Evolutionary conservation across 1,139 yeast genomes (phyloP).

Genomic region (Scheffersomyces quercinus): DNA sequence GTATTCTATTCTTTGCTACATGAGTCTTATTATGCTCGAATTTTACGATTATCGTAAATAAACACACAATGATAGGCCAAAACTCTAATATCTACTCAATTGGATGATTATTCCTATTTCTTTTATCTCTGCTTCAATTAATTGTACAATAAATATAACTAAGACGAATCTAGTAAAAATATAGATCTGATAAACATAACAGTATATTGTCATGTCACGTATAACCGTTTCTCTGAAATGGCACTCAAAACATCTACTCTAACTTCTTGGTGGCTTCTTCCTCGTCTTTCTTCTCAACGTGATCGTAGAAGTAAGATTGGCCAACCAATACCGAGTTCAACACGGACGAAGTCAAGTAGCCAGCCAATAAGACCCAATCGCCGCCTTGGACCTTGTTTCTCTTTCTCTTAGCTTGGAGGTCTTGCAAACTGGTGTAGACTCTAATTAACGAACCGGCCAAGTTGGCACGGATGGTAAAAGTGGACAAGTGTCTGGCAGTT

Average conservation of each 20-base stretch:
- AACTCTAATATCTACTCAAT: too few relatives aligned
- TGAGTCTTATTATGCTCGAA: too few relatives aligned
- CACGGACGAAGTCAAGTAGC: conserved; percentile 21
- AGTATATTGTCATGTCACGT: too few relatives aligned
- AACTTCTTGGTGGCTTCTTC: conserved; percentile 2
- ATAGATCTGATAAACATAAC: too few relatives aligned
- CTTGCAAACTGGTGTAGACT: conserved; percentile 55
- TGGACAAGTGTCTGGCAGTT: conserved; percentile 57
- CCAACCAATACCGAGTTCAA: conserved; percentile 24
- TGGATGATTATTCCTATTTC: too few relatives aligned
- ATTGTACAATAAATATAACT: too few relatives aligned
- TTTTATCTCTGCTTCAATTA: too few relatives aligned
- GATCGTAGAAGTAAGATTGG: conserved; percentile 16
- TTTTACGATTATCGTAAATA: too few relatives aligned
- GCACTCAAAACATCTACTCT: not conserved
- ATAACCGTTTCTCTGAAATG: too few relatives aligned
- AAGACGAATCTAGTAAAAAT: too few relatives aligned
- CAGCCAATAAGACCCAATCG: conserved; percentile 24
- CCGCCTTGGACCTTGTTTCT: conserved; percentile 7
- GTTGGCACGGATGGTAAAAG: conserved; percentile 56
- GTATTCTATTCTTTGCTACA: too few relatives aligned
- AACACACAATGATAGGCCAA: too few relatives aligned
- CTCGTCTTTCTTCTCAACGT: conserved; percentile 7
- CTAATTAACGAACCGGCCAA: conserved; percentile 56
- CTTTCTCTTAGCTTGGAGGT: conserved; percentile 10